Evolutionary conservation across 1,139 yeast species (phyloP).

Genomic region (Yamadazyma epiphylla): DNA sequence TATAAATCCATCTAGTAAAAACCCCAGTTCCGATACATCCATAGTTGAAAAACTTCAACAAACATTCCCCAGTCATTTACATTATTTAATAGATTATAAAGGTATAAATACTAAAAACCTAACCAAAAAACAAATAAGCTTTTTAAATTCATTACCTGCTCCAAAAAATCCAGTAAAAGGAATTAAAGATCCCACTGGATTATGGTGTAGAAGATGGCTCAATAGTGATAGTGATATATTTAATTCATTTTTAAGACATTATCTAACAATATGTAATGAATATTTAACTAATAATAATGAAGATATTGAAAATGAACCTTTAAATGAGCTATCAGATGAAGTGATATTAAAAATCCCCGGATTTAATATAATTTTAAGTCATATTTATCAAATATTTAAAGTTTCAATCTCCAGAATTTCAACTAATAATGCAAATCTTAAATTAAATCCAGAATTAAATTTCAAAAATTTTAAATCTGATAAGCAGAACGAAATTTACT

Average conservation of each 20-base stretch:
- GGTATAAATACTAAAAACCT: conserved; percentile 21
- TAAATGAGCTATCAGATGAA: conserved; percentile 2
- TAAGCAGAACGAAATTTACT: conserved; percentile 29
- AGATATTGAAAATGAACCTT: neutral
- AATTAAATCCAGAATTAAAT: conserved; percentile 10
- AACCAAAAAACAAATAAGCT: conserved; percentile 19
- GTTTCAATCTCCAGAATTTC: conserved; percentile 33
- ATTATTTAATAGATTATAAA: conserved; percentile 30
- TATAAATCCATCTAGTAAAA: conserved; percentile 1
- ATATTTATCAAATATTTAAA: conserved; percentile 33
- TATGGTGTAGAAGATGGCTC: conserved; percentile 61
- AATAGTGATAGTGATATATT: conserved; percentile 62
- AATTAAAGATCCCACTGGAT: conserved; percentile 57
- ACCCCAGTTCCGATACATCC: conserved; percentile 1
- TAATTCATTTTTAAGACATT: conserved; percentile 73
- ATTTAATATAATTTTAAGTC: conserved; percentile 33
- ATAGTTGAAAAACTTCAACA: conserved; percentile 3
- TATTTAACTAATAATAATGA: conserved; percentile 4
- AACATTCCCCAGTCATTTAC: conserved; percentile 39
- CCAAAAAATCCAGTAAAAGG: conserved; percentile 56
- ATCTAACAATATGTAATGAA: conserved; percentile 22
- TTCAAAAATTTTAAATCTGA: conserved; percentile 2
- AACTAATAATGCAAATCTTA: conserved; percentile 13
- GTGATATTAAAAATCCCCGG: conserved; percentile 28
- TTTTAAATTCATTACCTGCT: conserved; percentile 39